Conservation (phyloP, 1,284 basidiomycete species). For the Ganoderma meredithae region DNA sequence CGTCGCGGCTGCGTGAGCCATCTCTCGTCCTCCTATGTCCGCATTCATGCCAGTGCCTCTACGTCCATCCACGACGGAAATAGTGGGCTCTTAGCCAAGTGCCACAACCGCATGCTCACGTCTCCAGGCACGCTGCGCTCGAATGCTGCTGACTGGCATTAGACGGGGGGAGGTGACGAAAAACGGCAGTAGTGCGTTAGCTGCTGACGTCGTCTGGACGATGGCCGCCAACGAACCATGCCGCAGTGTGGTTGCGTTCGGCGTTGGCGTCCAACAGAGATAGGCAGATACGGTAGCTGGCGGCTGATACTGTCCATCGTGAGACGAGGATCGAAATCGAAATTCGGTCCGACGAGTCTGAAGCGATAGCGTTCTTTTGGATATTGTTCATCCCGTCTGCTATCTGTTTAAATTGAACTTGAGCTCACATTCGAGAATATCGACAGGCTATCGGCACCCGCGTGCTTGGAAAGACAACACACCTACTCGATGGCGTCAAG, state of each 20-base stretch:
- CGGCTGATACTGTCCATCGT: neutral
- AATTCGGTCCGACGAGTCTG: neutral
- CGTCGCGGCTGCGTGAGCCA: neutral
- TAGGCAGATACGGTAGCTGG: neutral
- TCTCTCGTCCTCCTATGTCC: neutral
- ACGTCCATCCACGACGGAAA: neutral
- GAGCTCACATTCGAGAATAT: neutral
- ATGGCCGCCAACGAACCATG: neutral
- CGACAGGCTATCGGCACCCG: slow-evolving; percentile 87
- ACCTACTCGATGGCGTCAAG: slow-evolving; percentile 87
- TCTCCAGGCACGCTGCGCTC: neutral
- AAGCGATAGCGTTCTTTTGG: neutral
- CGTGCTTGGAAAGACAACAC: slow-evolving; percentile 87
- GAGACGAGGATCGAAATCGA: neutral
- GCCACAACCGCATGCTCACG: neutral
- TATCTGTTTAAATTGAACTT: neutral
- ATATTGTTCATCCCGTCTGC: neutral
- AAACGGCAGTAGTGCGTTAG: neutral
- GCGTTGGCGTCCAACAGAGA: neutral
- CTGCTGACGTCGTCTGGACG: neutral
- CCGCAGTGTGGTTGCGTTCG: neutral
- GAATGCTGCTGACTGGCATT: neutral
- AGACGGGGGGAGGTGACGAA: neutral
- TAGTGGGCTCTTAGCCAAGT: slow-evolving; percentile 5
- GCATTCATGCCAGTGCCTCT: neutral